These are phyloP conservation scores for Annulohypoxylon stygium DNA, from an alignment of 495 filamentous ascomycete genomes.

Conservation along the genomic window DNA sequence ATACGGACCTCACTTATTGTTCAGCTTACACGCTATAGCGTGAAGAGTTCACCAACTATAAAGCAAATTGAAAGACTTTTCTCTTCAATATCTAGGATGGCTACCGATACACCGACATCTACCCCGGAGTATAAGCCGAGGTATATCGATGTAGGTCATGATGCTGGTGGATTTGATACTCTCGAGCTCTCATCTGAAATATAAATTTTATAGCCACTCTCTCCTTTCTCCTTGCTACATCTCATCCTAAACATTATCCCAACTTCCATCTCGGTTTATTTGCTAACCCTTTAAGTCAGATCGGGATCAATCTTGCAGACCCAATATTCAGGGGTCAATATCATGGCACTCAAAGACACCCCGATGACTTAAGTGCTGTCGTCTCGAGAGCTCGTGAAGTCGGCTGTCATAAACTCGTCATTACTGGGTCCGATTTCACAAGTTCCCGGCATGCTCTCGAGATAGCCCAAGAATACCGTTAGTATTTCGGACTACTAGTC, in stretches of 20 bases:
- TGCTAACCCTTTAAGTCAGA: slow-evolving; percentile 52
- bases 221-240: neutral
- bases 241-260: neutral
- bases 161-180: neutral
- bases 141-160: slow-evolving; percentile 70
- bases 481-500: slow-evolving; percentile 41
- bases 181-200: neutral
- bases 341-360: slow-evolving; percentile 83
- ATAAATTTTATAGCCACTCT: neutral
- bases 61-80: slow-evolving; percentile 25
- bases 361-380: slow-evolving; percentile 81
- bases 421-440: slow-evolving; percentile 89
- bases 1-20: slow-evolving; percentile 15
- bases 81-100: slow-evolving; percentile 41
- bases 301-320: slow-evolving; percentile 96
- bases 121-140: slow-evolving; percentile 56
- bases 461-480: slow-evolving; percentile 79
- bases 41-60: slow-evolving; percentile 14
- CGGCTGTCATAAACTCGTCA: slow-evolving; percentile 89
- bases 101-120: slow-evolving; percentile 27
- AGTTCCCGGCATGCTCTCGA: slow-evolving; percentile 81
- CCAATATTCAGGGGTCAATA: slow-evolving; percentile 86
- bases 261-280: neutral
- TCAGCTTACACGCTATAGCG: slow-evolving; percentile 18
- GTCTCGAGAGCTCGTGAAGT: slow-evolving; percentile 78